Evolutionary conservation across 148 eudicot species (phyloP).

Genomic region (Polygonum maritimum): DNA sequence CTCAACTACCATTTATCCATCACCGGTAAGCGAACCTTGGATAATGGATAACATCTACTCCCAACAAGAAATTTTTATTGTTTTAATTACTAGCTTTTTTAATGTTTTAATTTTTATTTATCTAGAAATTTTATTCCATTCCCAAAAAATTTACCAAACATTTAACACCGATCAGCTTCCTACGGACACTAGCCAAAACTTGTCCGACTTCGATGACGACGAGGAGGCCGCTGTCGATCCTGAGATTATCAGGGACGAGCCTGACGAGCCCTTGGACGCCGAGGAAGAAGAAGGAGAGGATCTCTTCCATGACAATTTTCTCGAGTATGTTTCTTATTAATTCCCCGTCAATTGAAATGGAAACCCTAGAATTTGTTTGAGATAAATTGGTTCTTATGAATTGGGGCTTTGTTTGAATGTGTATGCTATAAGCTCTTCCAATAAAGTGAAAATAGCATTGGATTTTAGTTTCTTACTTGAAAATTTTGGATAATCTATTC

Average conservation of each 20-base stretch:
- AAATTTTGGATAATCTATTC: neutral
- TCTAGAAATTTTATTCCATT: no score
- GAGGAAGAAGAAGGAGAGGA: slow-evolving; percentile 89
- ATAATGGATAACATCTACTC: no score
- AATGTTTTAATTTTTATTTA: no score
- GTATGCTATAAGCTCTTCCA: neutral
- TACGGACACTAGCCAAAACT: no score
- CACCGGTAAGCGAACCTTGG: no score
- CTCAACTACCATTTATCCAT: no score
- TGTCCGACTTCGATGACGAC: no score
- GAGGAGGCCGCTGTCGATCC: slow-evolving; percentile 78
- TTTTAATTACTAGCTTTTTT: no score
- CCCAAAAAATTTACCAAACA: no score
- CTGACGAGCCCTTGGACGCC: slow-evolving; percentile 31
- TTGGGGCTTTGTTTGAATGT: neutral
- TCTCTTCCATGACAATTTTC: slow-evolving; percentile 65
- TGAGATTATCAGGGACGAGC: slow-evolving; percentile 48
- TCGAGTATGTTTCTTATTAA: slow-evolving; percentile 40
- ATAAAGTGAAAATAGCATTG: neutral
- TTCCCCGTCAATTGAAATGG: neutral
- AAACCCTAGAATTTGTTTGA: neutral
- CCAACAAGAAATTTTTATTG: no score
- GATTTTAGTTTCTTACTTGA: neutral
- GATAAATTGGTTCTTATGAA: neutral
- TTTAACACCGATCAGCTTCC: no score